Evolutionary conservation across 2,329 filamentous ascomycete genomes (phyloP).

Genomic region (Venturia carpophila): DNA sequence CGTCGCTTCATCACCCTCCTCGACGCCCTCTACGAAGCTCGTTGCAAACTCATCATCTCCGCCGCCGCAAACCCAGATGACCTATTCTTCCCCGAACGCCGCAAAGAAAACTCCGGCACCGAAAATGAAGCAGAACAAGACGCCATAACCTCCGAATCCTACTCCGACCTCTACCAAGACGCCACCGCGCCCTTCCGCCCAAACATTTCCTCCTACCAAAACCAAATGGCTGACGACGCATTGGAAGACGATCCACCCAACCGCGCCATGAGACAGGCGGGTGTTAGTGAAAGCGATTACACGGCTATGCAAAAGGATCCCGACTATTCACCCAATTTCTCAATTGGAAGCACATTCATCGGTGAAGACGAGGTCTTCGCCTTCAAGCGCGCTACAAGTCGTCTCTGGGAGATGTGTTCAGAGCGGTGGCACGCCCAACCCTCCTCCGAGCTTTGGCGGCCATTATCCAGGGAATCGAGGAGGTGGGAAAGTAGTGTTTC

Average conservation of each 20-base stretch:
- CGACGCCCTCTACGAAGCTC: constrained; percentile 74
- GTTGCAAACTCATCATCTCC: constrained; percentile 64
- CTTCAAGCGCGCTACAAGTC: constrained; percentile 65
- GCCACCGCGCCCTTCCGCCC: constrained; percentile 68
- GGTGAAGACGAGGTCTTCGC: constrained; percentile 78
- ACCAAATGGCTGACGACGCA: constrained; percentile 35
- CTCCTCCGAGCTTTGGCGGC: constrained; percentile 59
- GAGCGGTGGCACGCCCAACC: constrained; percentile 60
- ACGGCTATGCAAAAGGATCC: constrained; percentile 16
- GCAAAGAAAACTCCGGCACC: neutral
- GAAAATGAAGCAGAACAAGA: constrained; percentile 34
- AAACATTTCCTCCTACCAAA: constrained; percentile 60
- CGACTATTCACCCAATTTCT: constrained; percentile 41
- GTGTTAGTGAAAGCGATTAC: constrained; percentile 16
- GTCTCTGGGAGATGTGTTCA: constrained; percentile 78
- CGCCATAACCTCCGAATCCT: constrained; percentile 56
- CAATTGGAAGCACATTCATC: constrained; percentile 59
- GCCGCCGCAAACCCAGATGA: constrained; percentile 62
- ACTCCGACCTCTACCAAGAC: constrained; percentile 71
- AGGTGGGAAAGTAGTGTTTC: constrained; percentile 52
- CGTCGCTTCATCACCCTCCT: constrained; percentile 71
- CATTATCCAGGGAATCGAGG: constrained; percentile 54
- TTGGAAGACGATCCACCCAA: constrained; percentile 46
- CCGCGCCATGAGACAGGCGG: constrained; percentile 26
- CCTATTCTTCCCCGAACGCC: constrained; percentile 64